These are phyloP conservation scores for Neopestalotiopsis sp. DNA, from an alignment of 2,329 filamentous ascomycete genomes.

Conservation along the genomic window DNA sequence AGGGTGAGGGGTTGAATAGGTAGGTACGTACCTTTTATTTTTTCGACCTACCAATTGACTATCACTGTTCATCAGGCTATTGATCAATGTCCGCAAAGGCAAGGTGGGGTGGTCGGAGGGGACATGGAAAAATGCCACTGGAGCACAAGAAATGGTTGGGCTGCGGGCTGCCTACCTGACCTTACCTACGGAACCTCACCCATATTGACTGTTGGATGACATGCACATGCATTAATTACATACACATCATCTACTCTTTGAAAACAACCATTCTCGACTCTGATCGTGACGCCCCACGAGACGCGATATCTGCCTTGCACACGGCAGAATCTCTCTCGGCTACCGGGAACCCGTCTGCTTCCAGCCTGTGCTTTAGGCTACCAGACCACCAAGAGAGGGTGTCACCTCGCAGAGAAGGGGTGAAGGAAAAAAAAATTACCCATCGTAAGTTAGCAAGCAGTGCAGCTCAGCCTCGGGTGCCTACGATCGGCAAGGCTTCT, in stretches of 20 bases:
- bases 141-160: not conserved
- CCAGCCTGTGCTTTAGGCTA: not conserved
- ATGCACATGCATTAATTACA: not conserved
- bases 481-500: not conserved
- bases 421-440: not conserved
- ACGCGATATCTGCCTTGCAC: not conserved
- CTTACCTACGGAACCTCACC: not conserved
- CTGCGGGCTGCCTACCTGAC: not conserved
- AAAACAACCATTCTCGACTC: not conserved
- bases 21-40: too few species aligned
- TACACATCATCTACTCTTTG: not conserved
- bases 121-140: not conserved
- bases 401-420: not conserved
- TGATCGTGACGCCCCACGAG: not conserved
- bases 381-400: not conserved
- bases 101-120: not conserved
- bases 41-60: too few species aligned
- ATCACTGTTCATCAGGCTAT: too few species aligned
- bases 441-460: not conserved
- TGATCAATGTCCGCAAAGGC: too few species aligned
- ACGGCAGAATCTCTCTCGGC: not conserved
- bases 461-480: not conserved
- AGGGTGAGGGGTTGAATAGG: too few species aligned
- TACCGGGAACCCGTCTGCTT: not conserved
- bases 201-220: not conserved